Base-by-base conservation (phyloP, 306 rosid genomes). In the Fragaria nilgerrensis region DNA sequence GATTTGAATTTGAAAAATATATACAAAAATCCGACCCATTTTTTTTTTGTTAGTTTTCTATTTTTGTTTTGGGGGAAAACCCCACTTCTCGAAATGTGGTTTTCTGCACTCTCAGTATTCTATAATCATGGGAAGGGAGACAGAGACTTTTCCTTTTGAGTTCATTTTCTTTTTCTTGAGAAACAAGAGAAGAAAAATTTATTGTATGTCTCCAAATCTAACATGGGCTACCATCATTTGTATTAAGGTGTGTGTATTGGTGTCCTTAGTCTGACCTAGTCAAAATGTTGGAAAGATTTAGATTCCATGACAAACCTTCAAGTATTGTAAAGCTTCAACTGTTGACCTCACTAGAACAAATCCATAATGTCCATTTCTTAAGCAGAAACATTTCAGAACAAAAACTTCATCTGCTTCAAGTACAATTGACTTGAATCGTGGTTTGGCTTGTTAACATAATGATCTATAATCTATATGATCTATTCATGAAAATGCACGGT, bases 181-280 rank as follows among this genome's bases (percentile, higher is more conserved):
- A 37, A 12, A n/a, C n/a, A 1, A 5, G 12, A 22, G 43, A 39
- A 22, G 17, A n/a, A 55, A 73, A 56, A 14, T 3, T 39, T 22
- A 55, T 73, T 23, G 19, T 12, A 20, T 23, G 68, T 58, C 68
- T 41, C 39, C 55, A 39, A 47, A 74, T 22, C 68, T 58, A 41
- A 55, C 27, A 58, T 56, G 77, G 77, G 55, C 68, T 14, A 61
- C 27, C 62, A 73, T 55, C 78, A 86, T 81, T 79, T 5, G 68
- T 9, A 65, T 65, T 34, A 36, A 65, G 37, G 43, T 62, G 2
- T 65, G 22, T 73, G 80, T 74, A 59, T 19, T 6, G 80, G 78
- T 74, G 75, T 82, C 80, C 72, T 32, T 79, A 71, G 34, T 83
- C 84, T 88, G 91, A 89, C 91, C 86, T 53, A 75, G 88, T 93